phyloP scores from a whole-genome alignment of 2,329 filamentous ascomycete genomes.

The Colletotrichum aenigma region DNA sequence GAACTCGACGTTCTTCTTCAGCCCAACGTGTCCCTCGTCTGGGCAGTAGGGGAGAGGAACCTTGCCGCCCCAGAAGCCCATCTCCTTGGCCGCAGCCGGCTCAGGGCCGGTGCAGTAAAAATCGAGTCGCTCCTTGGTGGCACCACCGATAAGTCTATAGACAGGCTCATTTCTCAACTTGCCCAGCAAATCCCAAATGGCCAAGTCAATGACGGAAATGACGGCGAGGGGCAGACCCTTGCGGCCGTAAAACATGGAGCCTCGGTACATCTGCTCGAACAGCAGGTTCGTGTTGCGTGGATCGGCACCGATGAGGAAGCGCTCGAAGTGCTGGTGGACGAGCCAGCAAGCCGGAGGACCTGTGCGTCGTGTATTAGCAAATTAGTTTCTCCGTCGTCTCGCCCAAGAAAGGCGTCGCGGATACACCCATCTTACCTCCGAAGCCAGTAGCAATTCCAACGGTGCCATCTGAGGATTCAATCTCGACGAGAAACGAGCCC shows the following conservation, averaged over 20 bases:
- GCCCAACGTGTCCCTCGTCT: constrained; percentile 80
- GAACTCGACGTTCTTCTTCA: constrained; percentile 90
- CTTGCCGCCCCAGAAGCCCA: constrained; percentile 92
- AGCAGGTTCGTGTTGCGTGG: constrained; percentile 89
- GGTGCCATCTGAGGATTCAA: constrained; percentile 89
- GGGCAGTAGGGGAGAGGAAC: constrained; percentile 89
- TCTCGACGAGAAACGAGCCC: constrained; percentile 88
- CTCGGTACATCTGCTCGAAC: constrained; percentile 96
- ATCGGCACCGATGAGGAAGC: constrained; percentile 88
- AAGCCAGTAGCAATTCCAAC: constrained; percentile 94
- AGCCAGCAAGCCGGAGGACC: constrained; percentile 93
- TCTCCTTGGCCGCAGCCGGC: constrained; percentile 76
- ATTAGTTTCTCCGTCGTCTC: neutral
- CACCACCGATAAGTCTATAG: constrained; percentile 91
- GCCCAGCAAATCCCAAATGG: constrained; percentile 89
- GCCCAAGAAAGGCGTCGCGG: neutral
- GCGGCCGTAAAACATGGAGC: constrained; percentile 94
- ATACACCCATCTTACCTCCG: constrained; percentile 59
- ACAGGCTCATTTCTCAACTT: constrained; percentile 93
- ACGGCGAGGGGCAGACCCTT: constrained; percentile 90
- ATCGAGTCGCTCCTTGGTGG: constrained; percentile 80
- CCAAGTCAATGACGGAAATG: constrained; percentile 93
- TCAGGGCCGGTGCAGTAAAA: constrained; percentile 97
- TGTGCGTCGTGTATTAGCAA: constrained; percentile 26
- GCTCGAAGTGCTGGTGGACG: constrained; percentile 89